Conservation (phyloP, 106 monocot genomes). For the Agapanthus africanus region DNA sequence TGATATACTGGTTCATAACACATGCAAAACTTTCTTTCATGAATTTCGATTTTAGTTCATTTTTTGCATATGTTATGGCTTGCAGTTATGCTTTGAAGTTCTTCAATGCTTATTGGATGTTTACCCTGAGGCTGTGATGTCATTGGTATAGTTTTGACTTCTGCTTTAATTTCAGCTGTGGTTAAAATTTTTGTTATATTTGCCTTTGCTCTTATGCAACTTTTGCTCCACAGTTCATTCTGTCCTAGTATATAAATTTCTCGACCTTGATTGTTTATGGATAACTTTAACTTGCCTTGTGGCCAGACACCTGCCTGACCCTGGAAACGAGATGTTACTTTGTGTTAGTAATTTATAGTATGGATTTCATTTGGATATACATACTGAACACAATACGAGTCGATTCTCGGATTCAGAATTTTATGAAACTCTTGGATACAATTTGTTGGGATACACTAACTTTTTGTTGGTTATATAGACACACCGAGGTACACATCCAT, state of each 20-base stretch:
- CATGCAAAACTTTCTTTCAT: conserved; percentile 8
- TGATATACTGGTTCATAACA: not conserved
- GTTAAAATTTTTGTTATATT: not conserved
- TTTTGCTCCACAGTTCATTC: not conserved
- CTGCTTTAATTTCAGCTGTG: not conserved
- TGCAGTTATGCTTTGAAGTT: conserved; percentile 87
- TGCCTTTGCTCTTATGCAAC: not conserved
- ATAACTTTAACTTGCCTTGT: not conserved
- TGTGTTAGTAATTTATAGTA: not conserved
- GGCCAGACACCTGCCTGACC: not conserved
- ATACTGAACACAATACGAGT: too few species aligned
- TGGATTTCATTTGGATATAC: too few species aligned
- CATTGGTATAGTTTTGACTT: conserved; percentile 39
- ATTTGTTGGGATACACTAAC: too few species aligned
- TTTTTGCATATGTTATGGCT: conserved; percentile 1
- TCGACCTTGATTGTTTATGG: not conserved
- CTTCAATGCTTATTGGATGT: conserved; percentile 55
- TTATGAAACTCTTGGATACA: too few species aligned
- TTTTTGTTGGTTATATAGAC: too few species aligned
- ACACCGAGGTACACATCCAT: too few species aligned
- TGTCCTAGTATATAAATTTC: not conserved
- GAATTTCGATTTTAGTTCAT: not conserved
- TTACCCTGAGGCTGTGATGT: conserved; percentile 32
- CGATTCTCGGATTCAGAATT: too few species aligned
- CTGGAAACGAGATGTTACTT: not conserved